phyloP scores from a whole-genome alignment of 768 basidiomycete species.

The Russula ochroleuca region DNA sequence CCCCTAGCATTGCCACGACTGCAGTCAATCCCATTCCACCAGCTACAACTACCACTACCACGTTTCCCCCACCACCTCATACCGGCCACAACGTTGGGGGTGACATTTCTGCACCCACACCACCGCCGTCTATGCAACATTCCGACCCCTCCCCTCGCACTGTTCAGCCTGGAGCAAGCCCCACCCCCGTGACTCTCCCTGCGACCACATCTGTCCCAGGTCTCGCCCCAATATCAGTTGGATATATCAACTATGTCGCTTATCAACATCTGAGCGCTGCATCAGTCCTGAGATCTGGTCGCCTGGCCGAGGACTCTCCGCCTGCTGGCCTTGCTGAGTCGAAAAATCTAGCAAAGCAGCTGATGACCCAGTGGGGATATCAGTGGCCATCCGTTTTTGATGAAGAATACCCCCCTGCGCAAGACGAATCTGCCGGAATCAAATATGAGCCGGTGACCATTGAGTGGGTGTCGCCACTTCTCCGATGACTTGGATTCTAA shows the following conservation, averaged over 20 bases:
- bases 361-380: conserved; percentile 38
- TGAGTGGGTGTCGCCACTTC: conserved; percentile 15
- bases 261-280: conserved; percentile 18
- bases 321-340: conserved; percentile 25
- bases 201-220: conserved; percentile 17
- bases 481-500: background rate
- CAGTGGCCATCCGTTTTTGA: conserved; percentile 45
- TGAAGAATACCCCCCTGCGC: conserved; percentile 27
- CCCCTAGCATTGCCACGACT: conserved; percentile 38
- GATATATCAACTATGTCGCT: conserved; percentile 20
- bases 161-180: background rate
- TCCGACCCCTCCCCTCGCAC: background rate
- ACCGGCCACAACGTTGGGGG: background rate
- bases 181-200: background rate
- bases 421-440: conserved; percentile 21
- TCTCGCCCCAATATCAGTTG: conserved; percentile 20
- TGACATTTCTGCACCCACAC: background rate
- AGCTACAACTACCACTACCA: background rate
- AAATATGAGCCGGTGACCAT: conserved; percentile 25
- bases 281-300: conserved; percentile 27
- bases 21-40: conserved; percentile 21
- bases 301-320: conserved; percentile 29
- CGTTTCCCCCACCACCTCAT: conserved; percentile 8
- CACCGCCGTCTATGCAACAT: background rate
- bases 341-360: conserved; percentile 30